phyloP scores from a whole-genome alignment of 768 basidiomycete species.

The Pleurotus djamor region DNA sequence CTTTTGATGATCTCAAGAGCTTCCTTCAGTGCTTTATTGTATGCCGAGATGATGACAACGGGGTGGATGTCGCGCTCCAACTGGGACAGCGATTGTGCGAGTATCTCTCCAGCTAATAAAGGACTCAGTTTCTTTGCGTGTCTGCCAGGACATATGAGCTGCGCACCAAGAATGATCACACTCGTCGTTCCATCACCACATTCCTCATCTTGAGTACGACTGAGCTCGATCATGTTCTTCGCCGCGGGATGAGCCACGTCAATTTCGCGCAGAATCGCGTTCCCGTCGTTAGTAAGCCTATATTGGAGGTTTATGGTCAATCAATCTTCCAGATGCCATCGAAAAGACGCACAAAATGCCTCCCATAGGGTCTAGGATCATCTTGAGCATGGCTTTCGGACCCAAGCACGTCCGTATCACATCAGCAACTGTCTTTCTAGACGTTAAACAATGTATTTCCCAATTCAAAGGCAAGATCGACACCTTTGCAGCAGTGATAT shows the following conservation, averaged over 20 bases:
- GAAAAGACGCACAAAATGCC: constrained; percentile 73
- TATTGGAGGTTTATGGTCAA: constrained; percentile 34
- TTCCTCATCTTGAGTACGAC: constrained; percentile 97
- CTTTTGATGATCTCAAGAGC: constrained; percentile 85
- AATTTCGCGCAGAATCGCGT: constrained; percentile 96
- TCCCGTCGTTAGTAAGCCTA: constrained; percentile 92
- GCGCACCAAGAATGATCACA: constrained; percentile 92
- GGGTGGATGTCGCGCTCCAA: constrained; percentile 98
- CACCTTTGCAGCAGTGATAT: constrained; percentile 97
- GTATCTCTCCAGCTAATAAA: constrained; percentile 82
- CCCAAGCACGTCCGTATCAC: constrained; percentile 97
- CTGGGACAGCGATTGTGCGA: constrained; percentile 90
- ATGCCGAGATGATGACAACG: constrained; percentile 97
- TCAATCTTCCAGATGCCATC: neutral
- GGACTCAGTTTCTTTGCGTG: neutral
- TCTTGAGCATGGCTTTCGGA: constrained; percentile 98
- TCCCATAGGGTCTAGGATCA: constrained; percentile 99
- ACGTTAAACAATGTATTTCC: neutral
- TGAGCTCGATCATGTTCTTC: constrained; percentile 99
- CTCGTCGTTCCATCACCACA: constrained; percentile 98
- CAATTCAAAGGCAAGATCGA: constrained; percentile 15
- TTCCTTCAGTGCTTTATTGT: constrained; percentile 94
- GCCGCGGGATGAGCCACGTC: constrained; percentile 99
- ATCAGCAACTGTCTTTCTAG: constrained; percentile 86
- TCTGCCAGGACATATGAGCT: neutral